Conservation (phyloP, 805 yeast species). For the Ogataea zsoltii region DNA sequence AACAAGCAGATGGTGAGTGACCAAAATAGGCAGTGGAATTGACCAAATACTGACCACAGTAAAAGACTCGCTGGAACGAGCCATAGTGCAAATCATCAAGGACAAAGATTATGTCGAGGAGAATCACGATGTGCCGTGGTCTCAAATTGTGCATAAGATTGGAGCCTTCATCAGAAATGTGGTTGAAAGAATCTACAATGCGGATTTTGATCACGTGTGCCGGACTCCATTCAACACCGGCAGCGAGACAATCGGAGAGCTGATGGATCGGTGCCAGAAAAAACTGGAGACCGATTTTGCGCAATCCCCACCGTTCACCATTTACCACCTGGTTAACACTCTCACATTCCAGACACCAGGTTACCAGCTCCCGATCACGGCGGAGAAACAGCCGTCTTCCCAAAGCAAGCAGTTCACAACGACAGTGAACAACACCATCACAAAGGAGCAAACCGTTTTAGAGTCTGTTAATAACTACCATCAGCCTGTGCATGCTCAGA, state of each 20-base stretch:
- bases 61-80: constrained; percentile 10
- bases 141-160: constrained; percentile 12
- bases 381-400: neutral
- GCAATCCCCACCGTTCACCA: constrained; percentile 34
- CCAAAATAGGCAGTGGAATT: neutral
- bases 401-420: constrained; percentile 12
- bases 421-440: constrained; percentile 18
- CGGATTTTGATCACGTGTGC: constrained; percentile 15
- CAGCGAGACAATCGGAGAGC: constrained; percentile 17
- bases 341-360: constrained; percentile 21
- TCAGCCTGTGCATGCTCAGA: constrained; percentile 6
- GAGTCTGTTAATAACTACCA: constrained; percentile 18
- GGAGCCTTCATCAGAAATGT: constrained; percentile 10
- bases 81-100: constrained; percentile 14
- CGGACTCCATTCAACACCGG: constrained; percentile 14
- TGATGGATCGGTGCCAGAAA: constrained; percentile 12
- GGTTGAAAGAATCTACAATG: constrained; percentile 17
- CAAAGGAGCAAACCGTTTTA: constrained; percentile 17
- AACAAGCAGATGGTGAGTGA: constrained; percentile 14
- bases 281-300: constrained; percentile 18
- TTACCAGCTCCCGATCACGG: constrained; percentile 10
- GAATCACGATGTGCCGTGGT: constrained; percentile 21
- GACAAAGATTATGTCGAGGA: constrained; percentile 20
- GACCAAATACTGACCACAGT: neutral
- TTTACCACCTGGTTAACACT: constrained; percentile 20